phyloP scores from a whole-genome alignment of 202 grass and related monocot genomes.

The Cymbopogon flexuosus region DNA sequence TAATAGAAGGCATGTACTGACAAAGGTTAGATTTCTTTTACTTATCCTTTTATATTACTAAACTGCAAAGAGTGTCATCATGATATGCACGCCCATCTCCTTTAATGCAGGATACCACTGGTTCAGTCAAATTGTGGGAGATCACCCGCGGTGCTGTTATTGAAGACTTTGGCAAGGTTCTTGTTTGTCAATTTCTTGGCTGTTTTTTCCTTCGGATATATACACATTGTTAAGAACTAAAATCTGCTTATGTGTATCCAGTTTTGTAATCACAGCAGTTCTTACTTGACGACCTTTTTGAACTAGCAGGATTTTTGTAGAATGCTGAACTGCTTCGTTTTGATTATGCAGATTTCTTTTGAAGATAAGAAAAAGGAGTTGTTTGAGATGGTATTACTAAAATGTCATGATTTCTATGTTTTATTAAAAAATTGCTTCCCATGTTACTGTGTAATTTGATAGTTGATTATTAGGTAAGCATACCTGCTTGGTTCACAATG shows the following conservation, averaged over 20 bases:
- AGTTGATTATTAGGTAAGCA: constrained; percentile 68
- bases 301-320: constrained; percentile 32
- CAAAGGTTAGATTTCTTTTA: constrained; percentile 62
- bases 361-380: constrained; percentile 96
- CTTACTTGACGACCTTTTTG: constrained; percentile 17
- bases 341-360: constrained; percentile 75
- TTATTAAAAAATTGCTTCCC: not conserved
- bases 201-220: not conserved
- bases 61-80: constrained; percentile 8
- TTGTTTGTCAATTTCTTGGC: constrained; percentile 21
- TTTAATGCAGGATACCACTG: constrained; percentile 69
- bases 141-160: constrained; percentile 80
- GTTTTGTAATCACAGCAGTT: constrained; percentile 8
- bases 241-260: not conserved
- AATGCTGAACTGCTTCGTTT: constrained; percentile 33
- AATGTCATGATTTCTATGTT: constrained; percentile 16
- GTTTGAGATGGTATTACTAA: constrained; percentile 84
- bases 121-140: constrained; percentile 92
- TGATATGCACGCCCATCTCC: not conserved
- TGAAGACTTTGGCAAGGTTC: constrained; percentile 96
- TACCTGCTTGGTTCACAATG: constrained; percentile 95
- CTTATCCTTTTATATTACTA: constrained; percentile 3
- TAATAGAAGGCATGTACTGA: constrained; percentile 90
- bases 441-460: constrained; percentile 12
- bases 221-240: constrained; percentile 10